Percentiles rank a stretch among this genome's conserved stretches.
Conservation (phyloP, 768 basidiomycete genomes). For the Pholiota molesta region DNA sequence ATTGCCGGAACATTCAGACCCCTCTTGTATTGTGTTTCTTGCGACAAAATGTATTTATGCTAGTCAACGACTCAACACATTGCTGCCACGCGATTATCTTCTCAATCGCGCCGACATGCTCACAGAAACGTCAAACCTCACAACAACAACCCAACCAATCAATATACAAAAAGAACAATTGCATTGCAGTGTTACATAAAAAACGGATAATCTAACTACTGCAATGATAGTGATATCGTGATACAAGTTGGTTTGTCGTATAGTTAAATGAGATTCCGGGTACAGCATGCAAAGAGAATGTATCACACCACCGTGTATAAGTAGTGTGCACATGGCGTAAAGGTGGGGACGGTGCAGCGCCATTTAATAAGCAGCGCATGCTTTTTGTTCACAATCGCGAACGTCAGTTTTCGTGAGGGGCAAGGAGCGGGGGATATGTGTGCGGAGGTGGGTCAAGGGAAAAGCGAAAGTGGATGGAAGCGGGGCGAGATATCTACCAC, state of each 20-base stretch:
- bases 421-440: too few relatives aligned
- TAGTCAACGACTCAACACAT: too few relatives aligned
- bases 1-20: too few relatives aligned
- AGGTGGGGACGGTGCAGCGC: not conserved
- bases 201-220: not conserved
- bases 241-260: not conserved
- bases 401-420: not conserved
- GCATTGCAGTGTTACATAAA: not conserved
- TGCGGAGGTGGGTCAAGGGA: not conserved
- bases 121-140: too few relatives aligned
- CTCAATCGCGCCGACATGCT: too few relatives aligned
- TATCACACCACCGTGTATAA: not conserved
- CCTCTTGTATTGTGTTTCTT: too few relatives aligned
- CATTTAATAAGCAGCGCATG: too few relatives aligned
- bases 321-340: not conserved
- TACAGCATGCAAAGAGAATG: not conserved
- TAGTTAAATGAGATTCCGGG: not conserved
- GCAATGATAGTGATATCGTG: constrained; percentile 1
- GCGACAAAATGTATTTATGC: too few relatives aligned
- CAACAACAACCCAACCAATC: not conserved
- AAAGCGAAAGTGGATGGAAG: not conserved
- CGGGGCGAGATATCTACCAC: constrained; percentile 51
- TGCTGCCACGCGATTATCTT: too few relatives aligned
- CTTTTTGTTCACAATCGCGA: not conserved
- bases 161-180: not conserved